Evolutionary conservation across 257 asterid species (phyloP).

Genomic region (Solanum gracilifrons): DNA sequence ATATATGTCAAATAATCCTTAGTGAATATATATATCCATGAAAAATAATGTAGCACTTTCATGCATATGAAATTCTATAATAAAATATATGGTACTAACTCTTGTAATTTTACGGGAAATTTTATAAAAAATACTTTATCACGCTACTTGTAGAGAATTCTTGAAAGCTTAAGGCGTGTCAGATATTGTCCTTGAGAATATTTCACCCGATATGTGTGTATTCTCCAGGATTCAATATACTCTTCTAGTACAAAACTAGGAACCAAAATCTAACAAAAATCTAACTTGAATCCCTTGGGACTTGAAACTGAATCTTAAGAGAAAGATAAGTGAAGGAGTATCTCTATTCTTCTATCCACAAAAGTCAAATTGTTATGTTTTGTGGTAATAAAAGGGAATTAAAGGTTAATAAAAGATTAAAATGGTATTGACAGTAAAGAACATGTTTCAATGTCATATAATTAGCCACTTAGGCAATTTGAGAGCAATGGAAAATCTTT

Average conservation of each 20-base stretch:
- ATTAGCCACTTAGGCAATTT: background rate
- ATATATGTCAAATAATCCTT: background rate
- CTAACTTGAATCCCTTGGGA: too few species aligned
- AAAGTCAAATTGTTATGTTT: background rate
- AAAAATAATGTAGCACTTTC: background rate
- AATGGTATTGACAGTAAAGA: background rate
- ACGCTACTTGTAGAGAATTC: too few species aligned
- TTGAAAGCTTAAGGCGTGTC: too few species aligned
- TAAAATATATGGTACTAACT: too few species aligned
- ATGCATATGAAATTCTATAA: background rate
- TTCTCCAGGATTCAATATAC: accelerated
- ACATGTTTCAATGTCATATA: background rate
- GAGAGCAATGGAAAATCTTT: background rate
- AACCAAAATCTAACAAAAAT: too few species aligned
- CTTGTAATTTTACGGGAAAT: too few species aligned
- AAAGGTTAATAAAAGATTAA: background rate
- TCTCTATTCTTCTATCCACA: background rate
- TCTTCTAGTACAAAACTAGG: too few species aligned
- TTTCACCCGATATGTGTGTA: too few species aligned
- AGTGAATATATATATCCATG: background rate
- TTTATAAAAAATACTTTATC: too few species aligned
- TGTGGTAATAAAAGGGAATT: background rate
- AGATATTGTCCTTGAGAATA: accelerated
- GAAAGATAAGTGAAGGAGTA: background rate
- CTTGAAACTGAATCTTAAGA: too few species aligned